Evolutionary conservation across 306 rosid species (phyloP), one percentile per base, ranked within the genome.

Genomic region (Prunus fruticosa): DNA sequence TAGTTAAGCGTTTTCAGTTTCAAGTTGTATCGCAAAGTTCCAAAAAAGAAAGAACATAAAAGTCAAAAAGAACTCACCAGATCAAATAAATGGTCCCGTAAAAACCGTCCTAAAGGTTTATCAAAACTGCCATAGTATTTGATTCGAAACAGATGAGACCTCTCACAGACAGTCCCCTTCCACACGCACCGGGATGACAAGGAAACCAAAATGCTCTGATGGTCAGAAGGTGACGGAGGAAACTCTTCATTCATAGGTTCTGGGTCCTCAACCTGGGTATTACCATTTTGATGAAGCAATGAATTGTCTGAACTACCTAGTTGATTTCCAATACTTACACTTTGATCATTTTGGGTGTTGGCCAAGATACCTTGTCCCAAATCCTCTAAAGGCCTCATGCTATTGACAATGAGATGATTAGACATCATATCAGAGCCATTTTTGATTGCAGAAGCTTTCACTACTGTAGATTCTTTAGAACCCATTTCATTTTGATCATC

Each of bases 131-230:
- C 99, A 82, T 96, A 96, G 82, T 96, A 96, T 88, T 89, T 96
- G 47, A 96, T 92, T 82, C 99, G 96, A 78, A 91, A 88, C 50
- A 96, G 93, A 82, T 96, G 98, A 8, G 98, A 90, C 84, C 97
- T 88, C 88, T 96, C 99, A 79, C 98, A 96, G 63, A 89, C 91
- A 78, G 97, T 91, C 56, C 99, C 98, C 89, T 96, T 96, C 99
- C 99, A 92, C 45, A 96, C 89, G 8, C 99, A 96, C 64, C 99
- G 91, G 58, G 98, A 92, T 51, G 99, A 96, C 76, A 89, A 84
- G 19, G 99, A 96, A 64, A 96, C 99, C 89, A 96, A 89, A 83
- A 96, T 96, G 82, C 96, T 96, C 81, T 92, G 99, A 83, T 91
- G 96, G 82, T 96, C 98, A 60, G 93, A 84, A 62, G 96, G 98